Evolutionary conservation across 148 eudicot species (phyloP).

Genomic region (Chenopodium suecicum): DNA sequence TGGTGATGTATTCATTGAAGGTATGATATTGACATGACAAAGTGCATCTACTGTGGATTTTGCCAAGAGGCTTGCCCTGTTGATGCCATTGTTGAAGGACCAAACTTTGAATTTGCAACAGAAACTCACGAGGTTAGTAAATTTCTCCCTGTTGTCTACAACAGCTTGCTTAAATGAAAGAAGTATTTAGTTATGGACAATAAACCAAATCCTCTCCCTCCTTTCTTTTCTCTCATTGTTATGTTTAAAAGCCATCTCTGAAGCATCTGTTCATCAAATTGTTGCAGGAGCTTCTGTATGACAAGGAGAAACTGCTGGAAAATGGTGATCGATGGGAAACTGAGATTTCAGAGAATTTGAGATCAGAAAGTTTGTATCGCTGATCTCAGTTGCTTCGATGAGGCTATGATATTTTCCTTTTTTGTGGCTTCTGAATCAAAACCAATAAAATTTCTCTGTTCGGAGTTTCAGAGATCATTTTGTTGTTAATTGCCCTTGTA

Average conservation of each 20-base stretch:
- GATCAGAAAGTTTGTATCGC: conserved; percentile 91
- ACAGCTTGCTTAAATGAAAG: not conserved
- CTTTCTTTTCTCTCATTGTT: not conserved
- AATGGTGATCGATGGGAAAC: conserved; percentile 99
- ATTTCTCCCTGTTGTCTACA: not conserved
- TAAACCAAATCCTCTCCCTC: not conserved
- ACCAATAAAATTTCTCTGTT: conserved; percentile 29
- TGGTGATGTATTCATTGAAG: conserved; percentile 26
- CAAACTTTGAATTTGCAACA: conserved; percentile 95
- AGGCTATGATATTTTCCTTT: not conserved
- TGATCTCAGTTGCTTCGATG: conserved; percentile 30
- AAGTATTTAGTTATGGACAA: not conserved
- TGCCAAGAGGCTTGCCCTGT: conserved; percentile 99
- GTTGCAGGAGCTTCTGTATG: conserved; percentile 85
- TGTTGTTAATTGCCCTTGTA: conserved; percentile 6
- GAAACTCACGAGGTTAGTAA: conserved; percentile 85
- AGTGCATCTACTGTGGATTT: conserved; percentile 97
- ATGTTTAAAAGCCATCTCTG: not conserved
- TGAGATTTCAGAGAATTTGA: conserved; percentile 93
- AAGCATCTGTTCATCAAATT: not conserved
- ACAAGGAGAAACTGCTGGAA: conserved; percentile 97
- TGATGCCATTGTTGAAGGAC: conserved; percentile 98
- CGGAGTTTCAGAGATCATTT: conserved; percentile 22
- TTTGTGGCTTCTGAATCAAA: conserved; percentile 18
- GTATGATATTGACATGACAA: conserved; percentile 96